Conservation (phyloP, 2,329 filamentous ascomycete species). For the Alternaria rosae region DNA sequence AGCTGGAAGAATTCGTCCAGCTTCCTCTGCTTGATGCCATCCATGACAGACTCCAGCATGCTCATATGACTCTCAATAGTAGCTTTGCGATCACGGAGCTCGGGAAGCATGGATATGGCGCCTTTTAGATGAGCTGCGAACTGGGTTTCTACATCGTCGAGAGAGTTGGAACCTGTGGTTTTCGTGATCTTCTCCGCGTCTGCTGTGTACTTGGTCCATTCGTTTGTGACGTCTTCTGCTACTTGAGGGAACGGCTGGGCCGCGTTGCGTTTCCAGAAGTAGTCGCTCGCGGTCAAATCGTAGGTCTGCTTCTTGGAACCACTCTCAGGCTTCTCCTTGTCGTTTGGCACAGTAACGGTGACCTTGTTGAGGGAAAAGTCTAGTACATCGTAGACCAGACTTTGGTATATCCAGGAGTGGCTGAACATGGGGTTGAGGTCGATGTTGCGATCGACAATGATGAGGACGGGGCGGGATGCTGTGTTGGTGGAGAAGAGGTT, state of each 20-base stretch:
- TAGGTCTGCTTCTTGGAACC: slow-evolving; percentile 86
- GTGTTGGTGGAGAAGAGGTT: slow-evolving; percentile 87
- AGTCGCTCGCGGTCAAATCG: slow-evolving; percentile 87
- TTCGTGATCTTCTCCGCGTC: slow-evolving; percentile 93
- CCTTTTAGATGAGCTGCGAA: slow-evolving; percentile 95
- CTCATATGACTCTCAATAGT: slow-evolving; percentile 88
- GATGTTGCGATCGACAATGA: slow-evolving; percentile 94
- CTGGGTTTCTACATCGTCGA: slow-evolving; percentile 91
- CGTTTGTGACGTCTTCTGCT: slow-evolving; percentile 92
- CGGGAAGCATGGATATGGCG: slow-evolving; percentile 90
- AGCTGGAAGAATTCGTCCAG: slow-evolving; percentile 96
- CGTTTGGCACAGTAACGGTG: slow-evolving; percentile 82
- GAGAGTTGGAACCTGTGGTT: slow-evolving; percentile 89
- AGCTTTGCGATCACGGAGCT: slow-evolving; percentile 87
- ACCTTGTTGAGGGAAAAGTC: slow-evolving; percentile 90
- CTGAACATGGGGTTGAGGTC: slow-evolving; percentile 98
- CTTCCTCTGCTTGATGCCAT: slow-evolving; percentile 67
- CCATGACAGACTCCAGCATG: slow-evolving; percentile 69
- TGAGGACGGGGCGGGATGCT: slow-evolving; percentile 80
- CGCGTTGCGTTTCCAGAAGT: slow-evolving; percentile 96
- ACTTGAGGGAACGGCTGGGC: slow-evolving; percentile 53
- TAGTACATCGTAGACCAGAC: slow-evolving; percentile 48
- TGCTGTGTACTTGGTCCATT: slow-evolving; percentile 93
- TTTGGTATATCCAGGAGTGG: slow-evolving; percentile 76
- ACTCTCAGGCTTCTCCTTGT: slow-evolving; percentile 77